Conservation (phyloP, 768 basidiomycete genomes). For the Strobilomyces echinocephalus region DNA sequence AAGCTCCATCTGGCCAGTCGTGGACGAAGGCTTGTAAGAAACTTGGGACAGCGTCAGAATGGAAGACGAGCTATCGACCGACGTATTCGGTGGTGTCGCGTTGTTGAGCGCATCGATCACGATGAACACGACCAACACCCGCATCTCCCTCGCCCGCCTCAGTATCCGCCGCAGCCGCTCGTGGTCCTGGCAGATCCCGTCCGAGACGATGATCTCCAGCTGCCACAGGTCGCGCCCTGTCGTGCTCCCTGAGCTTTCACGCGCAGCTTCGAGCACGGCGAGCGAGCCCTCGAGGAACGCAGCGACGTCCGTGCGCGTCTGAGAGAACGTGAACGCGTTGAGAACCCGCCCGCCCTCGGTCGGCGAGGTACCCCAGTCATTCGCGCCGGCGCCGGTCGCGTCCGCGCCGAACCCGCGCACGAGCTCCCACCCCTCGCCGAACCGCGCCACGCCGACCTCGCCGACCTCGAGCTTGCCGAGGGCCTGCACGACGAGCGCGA, state of each 20-base stretch:
- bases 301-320: slow-evolving; percentile 83
- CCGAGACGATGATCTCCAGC: slow-evolving; percentile 95
- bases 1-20: slow-evolving; percentile 72
- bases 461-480: slow-evolving; percentile 90
- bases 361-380: slow-evolving; percentile 32
- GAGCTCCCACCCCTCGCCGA: slow-evolving; percentile 84
- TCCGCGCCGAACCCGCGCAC: slow-evolving; percentile 87
- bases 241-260: slow-evolving; percentile 55
- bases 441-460: slow-evolving; percentile 88
- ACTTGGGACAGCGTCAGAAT: slow-evolving; percentile 93
- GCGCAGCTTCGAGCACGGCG: slow-evolving; percentile 65
- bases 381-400: slow-evolving; percentile 73
- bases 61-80: slow-evolving; percentile 50
- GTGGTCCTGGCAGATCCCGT: slow-evolving; percentile 98
- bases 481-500: slow-evolving; percentile 88
- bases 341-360: slow-evolving; percentile 47
- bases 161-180: slow-evolving; percentile 75
- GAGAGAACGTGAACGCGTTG: slow-evolving; percentile 82
- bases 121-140: slow-evolving; percentile 95
- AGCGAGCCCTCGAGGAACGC: slow-evolving; percentile 78
- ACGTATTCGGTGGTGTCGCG: slow-evolving; percentile 21
- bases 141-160: slow-evolving; percentile 81
- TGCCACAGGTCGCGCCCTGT: slow-evolving; percentile 90
- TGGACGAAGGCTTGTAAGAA: slow-evolving; percentile 56
- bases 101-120: slow-evolving; percentile 85